Conservation (phyloP, 306 rosid species). For the Senna tora region DNA sequence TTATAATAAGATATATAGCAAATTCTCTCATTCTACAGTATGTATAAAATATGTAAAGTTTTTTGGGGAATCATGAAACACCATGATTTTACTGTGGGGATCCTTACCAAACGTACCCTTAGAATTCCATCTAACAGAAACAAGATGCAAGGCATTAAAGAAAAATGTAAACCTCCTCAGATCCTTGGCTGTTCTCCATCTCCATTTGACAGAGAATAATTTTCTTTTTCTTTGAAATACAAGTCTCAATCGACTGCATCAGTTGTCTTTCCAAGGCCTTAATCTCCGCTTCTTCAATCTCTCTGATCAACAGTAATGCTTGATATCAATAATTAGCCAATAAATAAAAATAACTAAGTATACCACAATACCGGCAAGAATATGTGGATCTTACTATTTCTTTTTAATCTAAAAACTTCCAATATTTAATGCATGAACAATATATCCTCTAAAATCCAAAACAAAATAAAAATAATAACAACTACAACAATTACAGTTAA, state of each 20-base stretch:
- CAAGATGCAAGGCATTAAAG: constrained; percentile 17
- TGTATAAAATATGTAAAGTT: too few species aligned
- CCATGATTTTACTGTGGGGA: too few species aligned
- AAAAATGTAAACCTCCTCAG: constrained; percentile 64
- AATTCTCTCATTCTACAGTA: too few species aligned
- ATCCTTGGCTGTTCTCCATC: constrained; percentile 72
- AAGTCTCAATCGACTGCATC: constrained; percentile 83
- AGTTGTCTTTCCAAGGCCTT: constrained; percentile 82
- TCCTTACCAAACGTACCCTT: too few species aligned
- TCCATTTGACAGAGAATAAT: constrained; percentile 75
- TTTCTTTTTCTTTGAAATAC: constrained; percentile 75
- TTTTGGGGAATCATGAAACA: too few species aligned
- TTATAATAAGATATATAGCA: too few species aligned
- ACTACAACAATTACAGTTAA: too few species aligned
- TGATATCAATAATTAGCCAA: constrained; percentile 19
- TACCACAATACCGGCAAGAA: not conserved
- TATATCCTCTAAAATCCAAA: not conserved
- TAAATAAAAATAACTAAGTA: not conserved
- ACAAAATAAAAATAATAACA: not conserved
- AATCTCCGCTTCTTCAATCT: constrained; percentile 82
- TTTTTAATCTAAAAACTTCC: not conserved
- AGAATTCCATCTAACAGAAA: not conserved
- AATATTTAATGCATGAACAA: not conserved
- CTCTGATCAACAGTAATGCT: constrained; percentile 47
- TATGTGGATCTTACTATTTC: not conserved